Evolutionary conservation across 2,329 filamentous ascomycete species (phyloP).

Genomic region (Colletotrichum sublineola): DNA sequence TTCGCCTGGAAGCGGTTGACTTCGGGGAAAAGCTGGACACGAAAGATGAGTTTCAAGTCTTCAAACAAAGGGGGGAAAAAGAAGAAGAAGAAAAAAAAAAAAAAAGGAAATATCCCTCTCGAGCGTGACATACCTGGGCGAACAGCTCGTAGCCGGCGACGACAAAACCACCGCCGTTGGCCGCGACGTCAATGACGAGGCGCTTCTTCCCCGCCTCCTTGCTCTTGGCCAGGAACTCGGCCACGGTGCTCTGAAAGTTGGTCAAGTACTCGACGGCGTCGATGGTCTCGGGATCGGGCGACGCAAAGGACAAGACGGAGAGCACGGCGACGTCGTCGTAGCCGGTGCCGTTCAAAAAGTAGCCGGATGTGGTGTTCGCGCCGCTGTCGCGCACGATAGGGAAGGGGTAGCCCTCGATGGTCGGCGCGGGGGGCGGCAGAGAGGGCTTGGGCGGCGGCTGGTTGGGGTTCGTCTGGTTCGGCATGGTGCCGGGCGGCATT

Average conservation of each 20-base stretch:
- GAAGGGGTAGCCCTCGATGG: slow-evolving; percentile 48
- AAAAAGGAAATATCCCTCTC: slow-evolving; percentile 50
- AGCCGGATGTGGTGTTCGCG: slow-evolving; percentile 49
- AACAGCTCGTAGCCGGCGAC: slow-evolving; percentile 74
- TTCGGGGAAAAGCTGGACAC: slow-evolving; percentile 61
- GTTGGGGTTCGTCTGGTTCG: slow-evolving; percentile 28
- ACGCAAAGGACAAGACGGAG: slow-evolving; percentile 47
- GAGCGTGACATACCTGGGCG: slow-evolving; percentile 59
- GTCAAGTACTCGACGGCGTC: slow-evolving; percentile 46
- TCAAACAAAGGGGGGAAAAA: neutral
- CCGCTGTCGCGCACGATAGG: slow-evolving; percentile 49
- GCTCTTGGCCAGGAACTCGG: slow-evolving; percentile 46
- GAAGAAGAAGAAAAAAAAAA: slow-evolving; percentile 43
- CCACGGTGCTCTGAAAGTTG: slow-evolving; percentile 50
- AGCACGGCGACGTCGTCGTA: slow-evolving; percentile 53
- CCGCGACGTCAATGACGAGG: slow-evolving; percentile 70
- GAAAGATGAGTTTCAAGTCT: neutral
- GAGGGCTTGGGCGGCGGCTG: slow-evolving; percentile 10
- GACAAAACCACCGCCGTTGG: slow-evolving; percentile 71
- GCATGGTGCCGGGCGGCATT: neutral
- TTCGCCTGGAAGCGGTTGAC: slow-evolving; percentile 62
- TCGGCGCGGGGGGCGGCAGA: slow-evolving; percentile 25
- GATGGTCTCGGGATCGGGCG: slow-evolving; percentile 34
- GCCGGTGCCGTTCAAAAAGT: slow-evolving; percentile 52
- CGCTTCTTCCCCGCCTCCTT: slow-evolving; percentile 67